These are phyloP conservation scores for Leccinum imitatum DNA, from an alignment of 768 basidiomycete genomes.

Conservation along the genomic window DNA sequence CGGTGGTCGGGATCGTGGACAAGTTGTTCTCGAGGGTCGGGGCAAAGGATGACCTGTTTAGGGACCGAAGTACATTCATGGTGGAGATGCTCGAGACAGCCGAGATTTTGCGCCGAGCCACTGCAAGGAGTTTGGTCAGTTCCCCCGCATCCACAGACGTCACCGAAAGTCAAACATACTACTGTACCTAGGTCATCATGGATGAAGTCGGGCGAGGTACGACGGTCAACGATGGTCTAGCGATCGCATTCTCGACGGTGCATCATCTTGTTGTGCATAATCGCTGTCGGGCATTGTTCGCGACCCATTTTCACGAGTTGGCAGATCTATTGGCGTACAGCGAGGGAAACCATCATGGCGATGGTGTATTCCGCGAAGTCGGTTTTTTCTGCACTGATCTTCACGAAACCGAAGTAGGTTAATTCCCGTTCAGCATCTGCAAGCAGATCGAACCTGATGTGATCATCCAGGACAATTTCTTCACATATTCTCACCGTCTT, in stretches of 20 bases:
- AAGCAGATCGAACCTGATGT: not conserved
- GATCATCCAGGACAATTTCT: slow-evolving; percentile 60
- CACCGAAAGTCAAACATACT: slow-evolving; percentile 3
- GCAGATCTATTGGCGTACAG: slow-evolving; percentile 76
- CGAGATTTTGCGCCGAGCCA: slow-evolving; percentile 84
- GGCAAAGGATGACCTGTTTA: slow-evolving; percentile 91
- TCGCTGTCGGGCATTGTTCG: slow-evolving; percentile 84
- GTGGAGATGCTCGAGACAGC: slow-evolving; percentile 97
- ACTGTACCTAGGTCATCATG: slow-evolving; percentile 80
- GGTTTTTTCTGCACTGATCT: slow-evolving; percentile 91
- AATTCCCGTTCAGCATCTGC: not conserved
- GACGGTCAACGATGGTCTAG: slow-evolving; percentile 86
- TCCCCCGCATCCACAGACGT: not conserved
- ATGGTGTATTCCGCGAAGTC: slow-evolving; percentile 56
- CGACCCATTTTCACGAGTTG: slow-evolving; percentile 98
- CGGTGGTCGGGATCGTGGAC: slow-evolving; percentile 83
- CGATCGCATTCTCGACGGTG: slow-evolving; percentile 89
- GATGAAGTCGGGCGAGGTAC: slow-evolving; percentile 99
- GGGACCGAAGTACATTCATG: slow-evolving; percentile 96
- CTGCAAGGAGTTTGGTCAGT: slow-evolving; percentile 75
- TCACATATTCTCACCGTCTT: slow-evolving; percentile 82
- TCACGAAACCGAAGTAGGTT: slow-evolving; percentile 68
- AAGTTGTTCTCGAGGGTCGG: slow-evolving; percentile 92
- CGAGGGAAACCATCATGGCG: slow-evolving; percentile 38
- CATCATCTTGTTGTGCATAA: slow-evolving; percentile 76